phyloP scores from a whole-genome alignment of 2,329 filamentous ascomycete genomes.

The Albophoma yamanashiensis region DNA sequence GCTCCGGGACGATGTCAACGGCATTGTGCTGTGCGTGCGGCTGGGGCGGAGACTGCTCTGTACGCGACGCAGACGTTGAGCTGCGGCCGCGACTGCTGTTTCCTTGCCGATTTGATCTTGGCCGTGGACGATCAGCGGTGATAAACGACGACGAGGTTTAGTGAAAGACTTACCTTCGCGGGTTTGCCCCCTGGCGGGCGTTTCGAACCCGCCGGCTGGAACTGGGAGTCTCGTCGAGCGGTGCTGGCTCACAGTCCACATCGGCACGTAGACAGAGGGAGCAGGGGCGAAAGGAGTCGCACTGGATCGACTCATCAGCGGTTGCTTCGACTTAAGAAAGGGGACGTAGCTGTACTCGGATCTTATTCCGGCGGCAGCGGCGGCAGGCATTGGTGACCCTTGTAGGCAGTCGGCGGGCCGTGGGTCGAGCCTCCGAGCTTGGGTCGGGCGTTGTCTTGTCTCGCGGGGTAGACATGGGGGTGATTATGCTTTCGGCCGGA shows the following conservation, averaged over 20 bases:
- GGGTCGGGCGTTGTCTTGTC: slow-evolving; percentile 1
- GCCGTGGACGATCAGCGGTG: not conserved
- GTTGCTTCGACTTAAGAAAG: not conserved
- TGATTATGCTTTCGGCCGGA: not conserved
- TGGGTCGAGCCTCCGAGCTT: not conserved
- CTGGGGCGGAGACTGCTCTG: not conserved
- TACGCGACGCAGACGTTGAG: not conserved
- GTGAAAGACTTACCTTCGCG: not conserved
- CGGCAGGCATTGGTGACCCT: slow-evolving; percentile 1
- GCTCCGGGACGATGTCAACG: not conserved
- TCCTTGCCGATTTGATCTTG: not conserved
- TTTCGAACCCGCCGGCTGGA: not conserved
- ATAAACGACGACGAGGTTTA: not conserved
- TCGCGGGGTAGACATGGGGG: not conserved
- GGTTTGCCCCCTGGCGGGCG: not conserved
- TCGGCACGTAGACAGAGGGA: slow-evolving; percentile 1
- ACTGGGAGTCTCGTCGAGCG: not conserved
- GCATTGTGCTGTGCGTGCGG: not conserved
- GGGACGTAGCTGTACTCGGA: not conserved
- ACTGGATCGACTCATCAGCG: not conserved
- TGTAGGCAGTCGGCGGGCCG: slow-evolving; percentile 1
- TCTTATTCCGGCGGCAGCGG: slow-evolving; percentile 1
- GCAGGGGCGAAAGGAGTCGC: slow-evolving; percentile 1
- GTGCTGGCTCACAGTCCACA: not conserved
- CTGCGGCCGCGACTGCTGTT: not conserved